phyloP scores from a whole-genome alignment of 768 basidiomycete species.

The Heimioporus sp. region DNA sequence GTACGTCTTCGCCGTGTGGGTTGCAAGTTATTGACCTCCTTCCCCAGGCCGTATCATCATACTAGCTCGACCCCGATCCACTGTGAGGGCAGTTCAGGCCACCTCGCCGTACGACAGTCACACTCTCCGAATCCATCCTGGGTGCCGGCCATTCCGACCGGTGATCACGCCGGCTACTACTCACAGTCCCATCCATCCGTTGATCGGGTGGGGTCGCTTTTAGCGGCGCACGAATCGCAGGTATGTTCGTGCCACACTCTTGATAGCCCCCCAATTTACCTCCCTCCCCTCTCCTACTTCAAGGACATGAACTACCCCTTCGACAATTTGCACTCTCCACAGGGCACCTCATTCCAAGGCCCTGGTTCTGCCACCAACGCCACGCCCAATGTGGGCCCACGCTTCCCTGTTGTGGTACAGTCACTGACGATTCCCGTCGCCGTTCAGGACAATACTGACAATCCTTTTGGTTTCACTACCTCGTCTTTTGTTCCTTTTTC shows the following conservation, averaged over 20 bases:
- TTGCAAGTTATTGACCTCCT: conserved; percentile 1
- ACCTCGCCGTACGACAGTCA: background rate
- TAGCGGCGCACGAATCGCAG: conserved; percentile 2
- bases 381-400: conserved; percentile 8
- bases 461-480: background rate
- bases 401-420: background rate
- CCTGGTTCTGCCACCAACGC: background rate
- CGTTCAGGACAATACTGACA: conserved; percentile 4
- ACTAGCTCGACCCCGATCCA: background rate
- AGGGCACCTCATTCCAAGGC: background rate
- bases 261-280: background rate
- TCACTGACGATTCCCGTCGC: background rate
- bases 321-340: background rate
- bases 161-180: conserved; percentile 1
- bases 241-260: conserved; percentile 10
- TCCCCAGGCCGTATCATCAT: conserved; percentile 4
- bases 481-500: background rate
- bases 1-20: conserved; percentile 10
- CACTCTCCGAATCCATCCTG: background rate
- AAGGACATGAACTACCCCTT: conserved; percentile 6
- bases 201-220: background rate
- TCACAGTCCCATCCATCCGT: conserved; percentile 2
- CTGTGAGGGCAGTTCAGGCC: conserved; percentile 3
- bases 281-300: background rate
- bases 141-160: background rate